phyloP scores from a whole-genome alignment of 257 asterid species.

The Penstemon eatonii region DNA sequence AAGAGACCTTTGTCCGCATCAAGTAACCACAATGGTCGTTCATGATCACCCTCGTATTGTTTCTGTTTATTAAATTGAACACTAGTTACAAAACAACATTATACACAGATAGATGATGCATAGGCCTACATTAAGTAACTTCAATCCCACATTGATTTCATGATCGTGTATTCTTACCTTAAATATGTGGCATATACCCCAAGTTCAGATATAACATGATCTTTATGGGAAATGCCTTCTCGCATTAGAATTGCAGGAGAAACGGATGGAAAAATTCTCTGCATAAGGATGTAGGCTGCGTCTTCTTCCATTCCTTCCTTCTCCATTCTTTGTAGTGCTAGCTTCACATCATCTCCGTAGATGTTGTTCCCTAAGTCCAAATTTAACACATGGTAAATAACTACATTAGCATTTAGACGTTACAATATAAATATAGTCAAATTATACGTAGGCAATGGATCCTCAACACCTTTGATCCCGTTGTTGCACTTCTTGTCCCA shows the following conservation, averaged over 20 bases:
- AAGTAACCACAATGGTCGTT: conserved; percentile 67
- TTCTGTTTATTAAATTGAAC: conserved; percentile 44
- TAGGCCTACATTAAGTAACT: neutral
- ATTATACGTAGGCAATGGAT: too few species aligned
- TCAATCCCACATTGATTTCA: too few species aligned
- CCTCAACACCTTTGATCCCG: too few species aligned
- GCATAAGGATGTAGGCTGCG: conserved; percentile 97
- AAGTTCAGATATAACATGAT: conserved; percentile 81
- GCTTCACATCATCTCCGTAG: conserved; percentile 75
- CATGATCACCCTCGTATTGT: conserved; percentile 51
- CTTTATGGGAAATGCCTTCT: conserved; percentile 66
- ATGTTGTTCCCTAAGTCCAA: conserved; percentile 74
- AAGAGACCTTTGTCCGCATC: conserved; percentile 96
- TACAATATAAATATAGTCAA: too few species aligned
- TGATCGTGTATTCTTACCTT: conserved; percentile 46
- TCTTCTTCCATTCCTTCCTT: conserved; percentile 65
- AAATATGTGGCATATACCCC: conserved; percentile 77
- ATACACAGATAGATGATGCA: neutral
- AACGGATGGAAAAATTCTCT: conserved; percentile 79
- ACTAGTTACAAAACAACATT: neutral
- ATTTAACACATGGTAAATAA: conserved; percentile 9
- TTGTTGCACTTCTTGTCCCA: too few species aligned
- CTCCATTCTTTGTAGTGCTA: conserved; percentile 61
- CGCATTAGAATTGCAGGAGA: conserved; percentile 78
- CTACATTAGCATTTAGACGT: neutral